Conservation (phyloP, 2,329 filamentous ascomycete genomes). For the Hansfordia pulvinata region DNA sequence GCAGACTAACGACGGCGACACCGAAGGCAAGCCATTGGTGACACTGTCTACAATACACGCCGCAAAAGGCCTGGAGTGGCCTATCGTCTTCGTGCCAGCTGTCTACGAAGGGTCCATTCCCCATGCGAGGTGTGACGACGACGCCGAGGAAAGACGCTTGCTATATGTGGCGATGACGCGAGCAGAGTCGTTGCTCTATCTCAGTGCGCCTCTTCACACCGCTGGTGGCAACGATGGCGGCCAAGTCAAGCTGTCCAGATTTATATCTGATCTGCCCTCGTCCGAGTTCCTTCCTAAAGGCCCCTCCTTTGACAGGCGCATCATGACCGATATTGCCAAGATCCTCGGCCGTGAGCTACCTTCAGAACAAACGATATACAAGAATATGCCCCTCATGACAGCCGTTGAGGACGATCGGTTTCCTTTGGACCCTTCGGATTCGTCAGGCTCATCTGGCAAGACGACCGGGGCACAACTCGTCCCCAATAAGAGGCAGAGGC, state of each 20-base stretch:
- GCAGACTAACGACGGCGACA: slow-evolving; percentile 46
- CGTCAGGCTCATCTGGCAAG: slow-evolving; percentile 20
- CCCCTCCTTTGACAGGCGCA: slow-evolving; percentile 50
- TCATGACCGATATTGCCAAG: slow-evolving; percentile 52
- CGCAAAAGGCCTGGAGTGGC: slow-evolving; percentile 94
- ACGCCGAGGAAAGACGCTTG: slow-evolving; percentile 74
- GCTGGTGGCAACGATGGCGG: slow-evolving; percentile 42
- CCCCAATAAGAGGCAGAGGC: slow-evolving; percentile 14
- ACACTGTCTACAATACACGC: slow-evolving; percentile 95
- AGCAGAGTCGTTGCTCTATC: slow-evolving; percentile 72
- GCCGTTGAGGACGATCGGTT: slow-evolving; percentile 54
- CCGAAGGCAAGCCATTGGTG: slow-evolving; percentile 47
- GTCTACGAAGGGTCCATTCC: slow-evolving; percentile 86
- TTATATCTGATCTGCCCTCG: slow-evolving; percentile 39
- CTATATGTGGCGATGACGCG: slow-evolving; percentile 96
- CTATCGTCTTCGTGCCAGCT: slow-evolving; percentile 82
- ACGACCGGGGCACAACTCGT: background rate
- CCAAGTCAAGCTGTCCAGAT: slow-evolving; percentile 58
- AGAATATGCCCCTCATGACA: slow-evolving; percentile 36
- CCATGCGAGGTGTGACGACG: slow-evolving; percentile 73
- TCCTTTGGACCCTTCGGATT: slow-evolving; percentile 45
- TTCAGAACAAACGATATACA: slow-evolving; percentile 36
- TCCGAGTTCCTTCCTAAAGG: slow-evolving; percentile 37
- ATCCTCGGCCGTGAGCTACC: slow-evolving; percentile 57
- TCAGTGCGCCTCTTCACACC: slow-evolving; percentile 65